Evolutionary conservation across 441 rosid genomes (phyloP).

Genomic region (Macaranga tanarius): DNA sequence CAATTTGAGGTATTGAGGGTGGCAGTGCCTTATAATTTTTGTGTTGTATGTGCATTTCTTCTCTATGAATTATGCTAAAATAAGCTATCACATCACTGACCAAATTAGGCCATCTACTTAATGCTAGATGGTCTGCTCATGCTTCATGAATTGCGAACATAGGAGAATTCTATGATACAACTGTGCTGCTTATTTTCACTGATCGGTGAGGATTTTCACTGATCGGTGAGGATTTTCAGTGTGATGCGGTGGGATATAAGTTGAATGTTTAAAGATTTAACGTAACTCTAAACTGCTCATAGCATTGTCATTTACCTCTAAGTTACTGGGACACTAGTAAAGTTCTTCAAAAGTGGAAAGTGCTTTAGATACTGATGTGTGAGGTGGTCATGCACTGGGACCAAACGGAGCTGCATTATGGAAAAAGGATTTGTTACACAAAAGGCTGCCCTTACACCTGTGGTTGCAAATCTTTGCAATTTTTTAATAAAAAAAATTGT

Average conservation of each 20-base stretch:
- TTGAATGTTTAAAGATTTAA: not conserved
- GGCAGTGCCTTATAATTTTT: too few relatives aligned
- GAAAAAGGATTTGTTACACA: not conserved
- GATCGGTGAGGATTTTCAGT: too few relatives aligned
- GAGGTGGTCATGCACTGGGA: not conserved
- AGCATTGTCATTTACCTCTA: not conserved
- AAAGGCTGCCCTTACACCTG: conserved; percentile 9
- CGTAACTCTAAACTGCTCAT: too few relatives aligned
- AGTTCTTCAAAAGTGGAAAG: conserved; percentile 1
- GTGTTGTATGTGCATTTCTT: too few relatives aligned
- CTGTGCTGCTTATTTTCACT: not conserved
- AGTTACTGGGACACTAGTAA: not conserved
- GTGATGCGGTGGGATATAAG: too few relatives aligned
- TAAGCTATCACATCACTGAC: too few relatives aligned
- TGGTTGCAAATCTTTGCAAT: not conserved
- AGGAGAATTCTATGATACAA: not conserved
- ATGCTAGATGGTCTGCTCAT: too few relatives aligned
- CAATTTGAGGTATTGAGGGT: not conserved
- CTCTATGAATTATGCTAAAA: too few relatives aligned
- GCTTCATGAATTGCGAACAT: not conserved
- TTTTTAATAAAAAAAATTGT: too few relatives aligned
- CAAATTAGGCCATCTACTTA: too few relatives aligned
- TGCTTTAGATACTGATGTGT: not conserved
- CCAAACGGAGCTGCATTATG: not conserved
- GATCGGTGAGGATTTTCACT: not conserved